Evolutionary conservation across 1,284 basidiomycete species (phyloP).

Genomic region (Tausonia pullulans): DNA sequence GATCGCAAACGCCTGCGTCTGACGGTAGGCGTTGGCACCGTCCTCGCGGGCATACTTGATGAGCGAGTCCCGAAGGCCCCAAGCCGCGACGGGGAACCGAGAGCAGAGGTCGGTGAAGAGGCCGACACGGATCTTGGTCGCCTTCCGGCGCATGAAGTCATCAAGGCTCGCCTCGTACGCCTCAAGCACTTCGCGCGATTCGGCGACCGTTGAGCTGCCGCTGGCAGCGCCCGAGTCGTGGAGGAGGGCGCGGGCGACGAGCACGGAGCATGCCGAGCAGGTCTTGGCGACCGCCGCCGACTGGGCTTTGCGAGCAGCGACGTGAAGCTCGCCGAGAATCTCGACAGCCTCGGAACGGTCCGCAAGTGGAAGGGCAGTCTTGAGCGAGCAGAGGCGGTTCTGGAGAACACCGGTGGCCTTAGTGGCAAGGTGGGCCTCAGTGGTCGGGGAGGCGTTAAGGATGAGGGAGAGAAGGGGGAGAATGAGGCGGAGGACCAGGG

Average conservation of each 20-base stretch:
- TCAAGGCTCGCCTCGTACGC: slow-evolving; percentile 57
- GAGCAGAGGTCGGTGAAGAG: slow-evolving; percentile 74
- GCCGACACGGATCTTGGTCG: slow-evolving; percentile 55
- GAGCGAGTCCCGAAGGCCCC: slow-evolving; percentile 53
- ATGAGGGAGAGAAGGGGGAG: slow-evolving; percentile 65
- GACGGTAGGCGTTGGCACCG: slow-evolving; percentile 62
- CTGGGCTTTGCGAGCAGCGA: slow-evolving; percentile 52
- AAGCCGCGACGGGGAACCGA: slow-evolving; percentile 55
- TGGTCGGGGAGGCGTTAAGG: slow-evolving; percentile 50
- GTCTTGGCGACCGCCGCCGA: slow-evolving; percentile 55
- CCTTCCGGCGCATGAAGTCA: slow-evolving; percentile 73
- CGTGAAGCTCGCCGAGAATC: slow-evolving; percentile 47
- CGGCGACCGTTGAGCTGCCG: slow-evolving; percentile 26
- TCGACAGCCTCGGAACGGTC: slow-evolving; percentile 30
- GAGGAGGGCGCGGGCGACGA: slow-evolving; percentile 52
- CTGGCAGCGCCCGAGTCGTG: slow-evolving; percentile 31
- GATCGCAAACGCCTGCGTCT: slow-evolving; percentile 61
- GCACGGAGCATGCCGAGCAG: slow-evolving; percentile 59
- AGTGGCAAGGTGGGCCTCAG: slow-evolving; percentile 68
- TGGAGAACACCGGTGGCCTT: slow-evolving; percentile 71
- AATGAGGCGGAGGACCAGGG: slow-evolving; percentile 56
- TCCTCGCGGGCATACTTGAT: slow-evolving; percentile 42
- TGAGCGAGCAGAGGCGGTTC: slow-evolving; percentile 60
- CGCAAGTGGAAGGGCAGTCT: slow-evolving; percentile 49
- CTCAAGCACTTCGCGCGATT: slow-evolving; percentile 36